Conservation (phyloP, 768 basidiomycete species). For the Collybia mongolica region DNA sequence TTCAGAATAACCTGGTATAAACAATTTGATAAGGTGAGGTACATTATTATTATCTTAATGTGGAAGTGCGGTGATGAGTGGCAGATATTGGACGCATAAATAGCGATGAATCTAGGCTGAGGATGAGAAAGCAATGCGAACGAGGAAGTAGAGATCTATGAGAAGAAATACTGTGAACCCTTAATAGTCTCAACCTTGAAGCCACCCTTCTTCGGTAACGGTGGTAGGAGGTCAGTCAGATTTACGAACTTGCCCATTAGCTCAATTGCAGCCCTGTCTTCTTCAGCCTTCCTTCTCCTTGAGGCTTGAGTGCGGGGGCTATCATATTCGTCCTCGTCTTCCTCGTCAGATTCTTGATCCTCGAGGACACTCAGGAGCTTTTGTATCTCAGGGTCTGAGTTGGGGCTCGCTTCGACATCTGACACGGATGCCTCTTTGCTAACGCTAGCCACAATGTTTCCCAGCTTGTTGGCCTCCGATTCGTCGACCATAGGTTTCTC, state of each 20-base stretch:
- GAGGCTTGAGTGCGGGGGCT: constrained; percentile 10
- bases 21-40: not conserved
- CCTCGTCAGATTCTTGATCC: constrained; percentile 17
- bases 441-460: constrained; percentile 6
- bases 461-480: constrained; percentile 13
- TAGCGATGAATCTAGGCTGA: not conserved
- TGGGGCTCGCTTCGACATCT: not conserved
- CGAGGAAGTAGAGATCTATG: constrained; percentile 40
- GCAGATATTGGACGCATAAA: not conserved
- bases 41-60: not conserved
- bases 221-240: constrained; percentile 74
- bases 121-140: constrained; percentile 1
- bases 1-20: too few species aligned
- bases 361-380: constrained; percentile 9
- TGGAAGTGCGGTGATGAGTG: not conserved
- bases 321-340: constrained; percentile 20
- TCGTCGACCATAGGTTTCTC: constrained; percentile 31
- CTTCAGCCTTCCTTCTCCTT: constrained; percentile 20
- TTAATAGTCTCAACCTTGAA: constrained; percentile 86
- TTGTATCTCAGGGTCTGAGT: constrained; percentile 2
- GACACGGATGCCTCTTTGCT: not conserved
- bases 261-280: constrained; percentile 20
- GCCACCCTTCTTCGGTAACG: constrained; percentile 78
- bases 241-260: constrained; percentile 66
- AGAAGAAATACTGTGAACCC: constrained; percentile 90